Base-by-base conservation (phyloP, 1,284 basidiomycete species). In the Sphagnurus paluster region DNA sequence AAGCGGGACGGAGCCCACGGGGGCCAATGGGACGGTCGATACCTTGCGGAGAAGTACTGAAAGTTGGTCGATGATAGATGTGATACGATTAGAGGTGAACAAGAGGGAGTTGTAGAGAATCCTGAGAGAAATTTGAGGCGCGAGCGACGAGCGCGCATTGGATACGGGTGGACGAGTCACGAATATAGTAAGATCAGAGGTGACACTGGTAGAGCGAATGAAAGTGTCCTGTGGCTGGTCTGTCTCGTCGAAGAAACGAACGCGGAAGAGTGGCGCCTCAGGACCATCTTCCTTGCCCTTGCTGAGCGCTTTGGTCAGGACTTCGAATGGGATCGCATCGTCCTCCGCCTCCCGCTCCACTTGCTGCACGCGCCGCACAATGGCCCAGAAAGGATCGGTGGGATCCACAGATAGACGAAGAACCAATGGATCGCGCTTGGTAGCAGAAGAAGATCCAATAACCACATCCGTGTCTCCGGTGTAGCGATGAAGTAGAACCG, bases 381-480 rank as follows among this genome's bases (percentile, higher is more conserved):
- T 80, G 35, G 91, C 83, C 85, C 90, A 96, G 72, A 93, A 99
- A 0, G 93, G 87, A 72, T 95, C 92, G 26, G 80, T 79, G 0
- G 94, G 87, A 52, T 95, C 91, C 34, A 98, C 75, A 21, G 87
- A 80, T 46, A 98, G 72, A 32, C 94, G 83, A 42, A 99, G 79
- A 26, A 98, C 79, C 32, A 98, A 74, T 5, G 95, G 93, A 49
- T 90, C 82, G 28, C 80, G 79, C 1, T 81, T 82, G n/a, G 80
- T 74, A 1, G 87, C 82, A 14, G 90, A 89, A 13, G 93, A 95
- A 1, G 93, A 94, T 41, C 91, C 95, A 56, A 99, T 88, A 51
- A 98, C 80, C 53, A 99, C 77, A 59, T 98, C 94, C 10, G 87
- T 95, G 67, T 99, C 97, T 42, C 91, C 94, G 0, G 97, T 98